phyloP scores from a whole-genome alignment of 306 rosid species.

The Cicer bijugum region DNA sequence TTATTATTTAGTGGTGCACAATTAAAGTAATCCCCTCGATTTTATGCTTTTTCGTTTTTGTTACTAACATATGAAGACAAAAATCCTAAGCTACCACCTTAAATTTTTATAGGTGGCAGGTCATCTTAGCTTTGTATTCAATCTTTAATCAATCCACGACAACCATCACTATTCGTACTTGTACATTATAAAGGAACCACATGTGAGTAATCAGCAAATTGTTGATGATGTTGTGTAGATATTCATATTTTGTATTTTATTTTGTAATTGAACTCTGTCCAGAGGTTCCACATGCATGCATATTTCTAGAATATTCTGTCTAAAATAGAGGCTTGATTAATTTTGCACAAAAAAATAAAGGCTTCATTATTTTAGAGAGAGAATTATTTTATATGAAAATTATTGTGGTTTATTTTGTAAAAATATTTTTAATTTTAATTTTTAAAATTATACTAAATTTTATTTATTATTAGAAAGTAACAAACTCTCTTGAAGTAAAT shows the following conservation, averaged over 20 bases:
- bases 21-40: slow-evolving; percentile 46
- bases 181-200: slow-evolving; percentile 34
- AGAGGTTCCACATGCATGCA: slow-evolving; percentile 16
- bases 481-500: too few species aligned
- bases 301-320: slow-evolving; percentile 5
- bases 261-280: slow-evolving; percentile 25
- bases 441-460: too few species aligned
- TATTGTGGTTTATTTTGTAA: too few species aligned
- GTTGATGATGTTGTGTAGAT: slow-evolving; percentile 4
- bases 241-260: slow-evolving; percentile 31
- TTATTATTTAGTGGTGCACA: slow-evolving; percentile 43
- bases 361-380: background rate
- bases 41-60: slow-evolving; percentile 33
- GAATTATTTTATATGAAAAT: too few species aligned
- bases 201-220: slow-evolving; percentile 43
- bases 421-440: too few species aligned
- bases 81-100: slow-evolving; percentile 35
- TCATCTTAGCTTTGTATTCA: slow-evolving; percentile 42
- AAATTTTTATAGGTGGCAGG: slow-evolving; percentile 47
- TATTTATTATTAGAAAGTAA: too few species aligned
- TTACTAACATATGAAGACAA: slow-evolving; percentile 35
- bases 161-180: slow-evolving; percentile 43
- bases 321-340: too few species aligned
- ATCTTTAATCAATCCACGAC: slow-evolving; percentile 48
- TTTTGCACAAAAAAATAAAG: too few species aligned